Conservation (phyloP, 306 rosid genomes). For the Cucumis melo region DNA sequence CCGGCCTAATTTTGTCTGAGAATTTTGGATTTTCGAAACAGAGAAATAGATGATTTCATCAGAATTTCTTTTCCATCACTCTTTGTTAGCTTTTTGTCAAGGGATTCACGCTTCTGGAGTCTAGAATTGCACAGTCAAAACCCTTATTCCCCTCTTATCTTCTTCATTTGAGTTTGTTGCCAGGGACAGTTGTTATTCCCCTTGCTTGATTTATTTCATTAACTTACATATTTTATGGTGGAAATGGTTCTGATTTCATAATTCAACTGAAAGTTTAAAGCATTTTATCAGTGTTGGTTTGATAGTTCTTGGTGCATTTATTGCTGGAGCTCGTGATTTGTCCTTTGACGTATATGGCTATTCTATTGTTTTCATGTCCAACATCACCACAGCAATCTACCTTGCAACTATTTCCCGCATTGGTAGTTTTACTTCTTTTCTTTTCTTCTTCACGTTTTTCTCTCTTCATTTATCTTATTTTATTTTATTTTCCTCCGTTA, state of each 20-base stretch:
- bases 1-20: background rate
- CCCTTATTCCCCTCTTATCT: background rate
- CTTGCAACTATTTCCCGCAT: constrained; percentile 88
- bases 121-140: background rate
- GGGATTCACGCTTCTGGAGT: background rate
- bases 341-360: constrained; percentile 86
- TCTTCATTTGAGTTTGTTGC: background rate
- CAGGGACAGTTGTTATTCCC: background rate
- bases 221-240: constrained; percentile 6
- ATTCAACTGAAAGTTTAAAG: constrained; percentile 60
- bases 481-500: background rate
- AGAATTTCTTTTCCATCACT: background rate
- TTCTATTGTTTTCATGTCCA: constrained; percentile 73
- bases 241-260: constrained; percentile 35
- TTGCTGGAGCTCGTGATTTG: constrained; percentile 90
- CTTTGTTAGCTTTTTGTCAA: background rate
- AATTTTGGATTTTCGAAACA: background rate
- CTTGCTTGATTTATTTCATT: background rate
- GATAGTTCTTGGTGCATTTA: constrained; percentile 81
- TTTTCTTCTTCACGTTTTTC: background rate
- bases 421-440: constrained; percentile 35
- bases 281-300: constrained; percentile 90
- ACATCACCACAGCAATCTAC: constrained; percentile 80
- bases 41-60: background rate
- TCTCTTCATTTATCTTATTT: background rate